These are phyloP conservation scores for Coccomyxa subellipsoidea DNA, from an alignment of 163 green algal genomes.

Conservation along the genomic window DNA sequence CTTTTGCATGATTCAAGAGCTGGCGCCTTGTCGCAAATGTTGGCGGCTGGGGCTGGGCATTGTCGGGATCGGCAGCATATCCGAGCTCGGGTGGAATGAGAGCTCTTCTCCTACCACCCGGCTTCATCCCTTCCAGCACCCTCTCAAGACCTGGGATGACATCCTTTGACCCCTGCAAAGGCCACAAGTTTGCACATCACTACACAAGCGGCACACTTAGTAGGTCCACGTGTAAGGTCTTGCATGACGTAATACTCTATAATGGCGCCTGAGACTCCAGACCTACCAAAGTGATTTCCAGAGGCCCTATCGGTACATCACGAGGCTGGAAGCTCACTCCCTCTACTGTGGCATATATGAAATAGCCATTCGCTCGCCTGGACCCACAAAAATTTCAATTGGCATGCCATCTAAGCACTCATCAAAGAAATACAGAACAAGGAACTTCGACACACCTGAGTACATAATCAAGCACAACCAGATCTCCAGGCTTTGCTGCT, in stretches of 20 bases:
- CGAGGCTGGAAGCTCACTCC: constrained; percentile 72
- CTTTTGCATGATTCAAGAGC: constrained; percentile 67
- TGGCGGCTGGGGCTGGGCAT: constrained; percentile 59
- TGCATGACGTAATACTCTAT: too few relatives aligned
- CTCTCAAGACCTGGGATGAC: constrained; percentile 43
- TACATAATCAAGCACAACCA: constrained; percentile 9
- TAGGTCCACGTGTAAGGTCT: too few relatives aligned
- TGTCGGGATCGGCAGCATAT: constrained; percentile 39
- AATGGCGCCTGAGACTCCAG: too few relatives aligned
- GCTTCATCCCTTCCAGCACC: constrained; percentile 44
- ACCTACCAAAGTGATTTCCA: constrained; percentile 45
- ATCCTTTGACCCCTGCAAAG: constrained; percentile 10
- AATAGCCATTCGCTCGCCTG: constrained; percentile 70
- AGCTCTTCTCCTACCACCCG: constrained; percentile 58
- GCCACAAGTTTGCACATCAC: too few relatives aligned
- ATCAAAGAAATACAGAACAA: background rate
- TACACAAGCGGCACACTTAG: too few relatives aligned
- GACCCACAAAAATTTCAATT: background rate
- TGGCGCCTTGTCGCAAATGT: constrained; percentile 79
- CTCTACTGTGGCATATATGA: constrained; percentile 72
- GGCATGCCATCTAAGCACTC: too few relatives aligned
- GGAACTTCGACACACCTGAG: background rate
- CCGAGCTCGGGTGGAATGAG: constrained; percentile 64
- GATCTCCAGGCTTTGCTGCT: constrained; percentile 47
- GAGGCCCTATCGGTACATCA: constrained; percentile 67